Base-by-base conservation (phyloP, 441 rosid species). In the Adansonia rubrostipa region DNA sequence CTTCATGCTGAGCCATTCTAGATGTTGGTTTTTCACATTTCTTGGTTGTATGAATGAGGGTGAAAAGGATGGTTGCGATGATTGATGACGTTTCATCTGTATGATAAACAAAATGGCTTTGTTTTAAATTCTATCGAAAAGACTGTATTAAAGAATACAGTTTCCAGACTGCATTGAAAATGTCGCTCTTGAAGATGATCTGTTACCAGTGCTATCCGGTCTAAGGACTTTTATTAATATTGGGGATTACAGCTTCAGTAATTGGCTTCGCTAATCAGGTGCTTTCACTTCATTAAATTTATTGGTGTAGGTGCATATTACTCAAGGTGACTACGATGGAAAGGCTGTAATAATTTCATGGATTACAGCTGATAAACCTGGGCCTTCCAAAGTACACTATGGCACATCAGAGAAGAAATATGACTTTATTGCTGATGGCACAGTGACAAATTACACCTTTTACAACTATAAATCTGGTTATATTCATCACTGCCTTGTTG, bases 301-400 rank as follows among this genome's bases (percentile, higher is more conserved):
- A 53, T 33, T 71, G 61, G 47, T 82, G 61, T 79, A 93, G 97
- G 98, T 96, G 17, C 99, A 85, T 85, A 90, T 96, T 78, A 94
- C 98, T 17, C 99, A 96, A 88, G 98, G 98, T 69, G 97, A 96
- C 81, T 93, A 96, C 75, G 88, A 91, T 79, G 99, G 99, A 56
- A 92, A 85, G 75, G 97, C 97, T 66, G 95, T 92, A 11, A 90
- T 96, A 45, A 68, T 96, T 78, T 92, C 99, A 14, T 94, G 99
- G 99, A 93, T 94, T 69, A 91, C 98, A 50, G 88, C 94, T 63
- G 91, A 90, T 78, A 92, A 89, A 75, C 91, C 92, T 45, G 98
- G 92, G 47, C 76, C 84, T 11, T 87, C 87, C 80, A 80, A 82
- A 81, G 97, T 93, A 28, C 84, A 75, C 47, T 96, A 90, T 77